Percentiles rank a stretch among this genome's conserved stretches.
Evolutionary conservation across 192 early-diverging fungal genomes (phyloP).

Genomic region (Lunasporangiospora selenospora): DNA sequence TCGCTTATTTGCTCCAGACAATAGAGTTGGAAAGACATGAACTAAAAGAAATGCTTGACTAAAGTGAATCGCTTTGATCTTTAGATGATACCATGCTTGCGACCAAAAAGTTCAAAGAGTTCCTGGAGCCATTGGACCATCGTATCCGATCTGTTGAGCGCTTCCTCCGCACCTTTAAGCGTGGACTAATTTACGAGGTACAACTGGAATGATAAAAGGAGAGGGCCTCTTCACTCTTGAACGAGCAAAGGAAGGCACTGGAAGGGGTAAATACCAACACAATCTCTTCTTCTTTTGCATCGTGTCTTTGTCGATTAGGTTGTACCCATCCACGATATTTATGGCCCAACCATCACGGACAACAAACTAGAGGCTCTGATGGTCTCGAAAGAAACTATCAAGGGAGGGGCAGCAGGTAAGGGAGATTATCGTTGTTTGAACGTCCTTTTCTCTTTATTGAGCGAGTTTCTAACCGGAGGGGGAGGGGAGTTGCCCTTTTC

Average conservation of each 20-base stretch:
- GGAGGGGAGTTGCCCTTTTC: too few relatives aligned
- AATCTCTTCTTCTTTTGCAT: neutral
- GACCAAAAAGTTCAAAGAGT: slow-evolving; percentile 73
- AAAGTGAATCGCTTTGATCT: neutral
- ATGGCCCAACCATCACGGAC: slow-evolving; percentile 85
- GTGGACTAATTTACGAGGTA: slow-evolving; percentile 56
- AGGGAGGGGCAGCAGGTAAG: slow-evolving; percentile 75
- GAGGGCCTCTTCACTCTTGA: neutral
- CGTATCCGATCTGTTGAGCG: slow-evolving; percentile 64
- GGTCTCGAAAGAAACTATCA: slow-evolving; percentile 81
- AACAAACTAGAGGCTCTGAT: slow-evolving; percentile 79
- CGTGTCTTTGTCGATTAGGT: slow-evolving; percentile 46
- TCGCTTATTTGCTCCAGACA: too few relatives aligned
- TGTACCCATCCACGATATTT: slow-evolving; percentile 80
- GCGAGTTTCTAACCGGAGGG: neutral
- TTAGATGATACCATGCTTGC: slow-evolving; percentile 67
- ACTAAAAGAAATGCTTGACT: neutral
- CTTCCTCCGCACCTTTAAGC: slow-evolving; percentile 65
- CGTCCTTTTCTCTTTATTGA: neutral
- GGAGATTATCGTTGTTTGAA: neutral
- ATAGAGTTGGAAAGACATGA: too few relatives aligned
- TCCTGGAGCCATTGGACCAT: slow-evolving; percentile 68
- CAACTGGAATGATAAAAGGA: neutral
- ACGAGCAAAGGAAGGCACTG: slow-evolving; percentile 1
- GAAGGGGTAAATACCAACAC: neutral